These are phyloP conservation scores for Trichoderma guizhouense DNA, from an alignment of 2,329 filamentous ascomycete genomes.

Conservation along the genomic window DNA sequence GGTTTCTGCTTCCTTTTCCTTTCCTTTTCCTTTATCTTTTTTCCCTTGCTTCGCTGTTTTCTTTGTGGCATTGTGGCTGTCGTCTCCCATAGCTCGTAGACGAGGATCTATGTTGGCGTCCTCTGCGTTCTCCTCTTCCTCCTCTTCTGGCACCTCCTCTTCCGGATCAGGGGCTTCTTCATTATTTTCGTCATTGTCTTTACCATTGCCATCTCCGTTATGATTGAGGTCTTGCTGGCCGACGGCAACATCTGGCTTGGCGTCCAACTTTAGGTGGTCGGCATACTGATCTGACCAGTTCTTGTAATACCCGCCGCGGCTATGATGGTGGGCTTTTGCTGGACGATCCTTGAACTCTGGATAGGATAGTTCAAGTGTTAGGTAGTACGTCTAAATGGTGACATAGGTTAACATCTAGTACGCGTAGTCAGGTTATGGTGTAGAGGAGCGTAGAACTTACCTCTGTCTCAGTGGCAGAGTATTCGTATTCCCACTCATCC, in stretches of 20 bases:
- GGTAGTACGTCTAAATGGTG: conserved; percentile 54
- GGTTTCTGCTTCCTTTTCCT: conserved; percentile 18
- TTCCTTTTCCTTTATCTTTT: conserved; percentile 18
- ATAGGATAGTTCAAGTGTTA: conserved; percentile 61
- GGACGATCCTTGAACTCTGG: conserved; percentile 52
- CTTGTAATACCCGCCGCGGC: conserved; percentile 46
- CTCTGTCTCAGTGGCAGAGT: conserved; percentile 61
- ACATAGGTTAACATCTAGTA: background rate
- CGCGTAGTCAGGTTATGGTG: background rate
- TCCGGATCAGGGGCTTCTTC: background rate
- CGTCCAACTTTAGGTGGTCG: conserved; percentile 19
- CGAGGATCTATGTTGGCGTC: conserved; percentile 35
- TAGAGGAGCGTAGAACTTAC: conserved; percentile 30
- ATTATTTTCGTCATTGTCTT: conserved; percentile 23
- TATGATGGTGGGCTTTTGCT: conserved; percentile 37
- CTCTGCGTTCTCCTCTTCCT: conserved; percentile 20
- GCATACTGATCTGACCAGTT: conserved; percentile 37
- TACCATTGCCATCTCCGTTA: conserved; percentile 13
- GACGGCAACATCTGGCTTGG: conserved; percentile 5
- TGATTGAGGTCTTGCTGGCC: conserved; percentile 10
- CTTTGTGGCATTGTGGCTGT: background rate
- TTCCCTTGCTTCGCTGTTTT: background rate
- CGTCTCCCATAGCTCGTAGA: conserved; percentile 24
- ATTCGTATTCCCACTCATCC: conserved; percentile 67
- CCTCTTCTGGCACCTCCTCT: background rate